Conservation (phyloP, 129 eudicot genomes). For the Pseudognaphalium luteoalbum region DNA sequence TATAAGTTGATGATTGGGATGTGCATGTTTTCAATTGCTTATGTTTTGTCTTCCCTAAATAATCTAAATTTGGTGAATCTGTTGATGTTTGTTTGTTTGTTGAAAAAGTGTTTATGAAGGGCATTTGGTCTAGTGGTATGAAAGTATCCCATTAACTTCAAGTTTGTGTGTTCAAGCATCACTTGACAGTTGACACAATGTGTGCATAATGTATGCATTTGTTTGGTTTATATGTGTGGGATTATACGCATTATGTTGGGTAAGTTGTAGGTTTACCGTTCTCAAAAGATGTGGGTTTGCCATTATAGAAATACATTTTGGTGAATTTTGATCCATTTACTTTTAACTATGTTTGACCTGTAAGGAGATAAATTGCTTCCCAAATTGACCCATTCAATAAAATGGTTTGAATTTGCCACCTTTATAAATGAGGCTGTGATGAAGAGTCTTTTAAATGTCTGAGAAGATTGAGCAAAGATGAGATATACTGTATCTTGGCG, state of each 20-base stretch:
- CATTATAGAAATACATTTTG: neutral
- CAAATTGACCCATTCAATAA: neutral
- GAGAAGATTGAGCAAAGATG: neutral
- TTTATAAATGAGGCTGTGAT: neutral
- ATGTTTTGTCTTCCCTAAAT: neutral
- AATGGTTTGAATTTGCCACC: too few species aligned
- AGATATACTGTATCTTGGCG: too few species aligned
- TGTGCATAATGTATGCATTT: neutral
- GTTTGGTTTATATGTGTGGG: neutral
- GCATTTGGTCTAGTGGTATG: neutral
- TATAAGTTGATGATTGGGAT: neutral
- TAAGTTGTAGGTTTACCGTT: too few species aligned
- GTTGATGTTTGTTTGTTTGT: neutral
- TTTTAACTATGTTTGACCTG: neutral
- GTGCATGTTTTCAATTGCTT: neutral
- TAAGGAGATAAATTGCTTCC: neutral
- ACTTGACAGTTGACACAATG: too few species aligned
- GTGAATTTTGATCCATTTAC: neutral
- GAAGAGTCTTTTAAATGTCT: neutral
- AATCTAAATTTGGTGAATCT: neutral
- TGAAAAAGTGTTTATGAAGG: too few species aligned
- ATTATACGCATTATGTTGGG: too few species aligned
- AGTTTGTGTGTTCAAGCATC: neutral
- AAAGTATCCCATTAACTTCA: neutral
- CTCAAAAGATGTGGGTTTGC: neutral